These are phyloP conservation scores for Camillea tinctor DNA, from an alignment of 2,329 filamentous ascomycete genomes.

Conservation along the genomic window DNA sequence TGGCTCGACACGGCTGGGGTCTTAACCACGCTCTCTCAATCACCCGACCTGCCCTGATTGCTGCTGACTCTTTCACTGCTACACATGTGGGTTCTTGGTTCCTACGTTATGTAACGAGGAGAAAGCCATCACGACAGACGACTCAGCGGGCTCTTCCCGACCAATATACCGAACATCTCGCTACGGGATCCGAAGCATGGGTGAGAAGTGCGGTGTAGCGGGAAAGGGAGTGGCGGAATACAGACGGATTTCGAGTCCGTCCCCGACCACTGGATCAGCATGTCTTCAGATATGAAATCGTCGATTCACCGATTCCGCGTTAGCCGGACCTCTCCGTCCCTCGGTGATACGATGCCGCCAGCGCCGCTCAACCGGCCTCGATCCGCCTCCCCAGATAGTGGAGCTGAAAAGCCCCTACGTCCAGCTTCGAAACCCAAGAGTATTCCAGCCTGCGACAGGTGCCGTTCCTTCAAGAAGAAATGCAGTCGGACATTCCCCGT, in stretches of 20 bases:
- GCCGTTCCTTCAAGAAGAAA: slow-evolving; percentile 46
- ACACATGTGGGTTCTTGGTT: not conserved
- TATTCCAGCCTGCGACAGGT: slow-evolving; percentile 40
- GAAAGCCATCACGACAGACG: not conserved
- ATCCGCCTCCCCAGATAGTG: slow-evolving; percentile 17
- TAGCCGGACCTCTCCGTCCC: slow-evolving; percentile 15
- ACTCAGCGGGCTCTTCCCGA: not conserved
- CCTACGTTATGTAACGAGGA: not conserved
- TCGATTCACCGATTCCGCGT: slow-evolving; percentile 30
- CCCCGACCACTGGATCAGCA: not conserved
- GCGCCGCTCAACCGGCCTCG: slow-evolving; percentile 15
- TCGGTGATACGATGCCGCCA: slow-evolving; percentile 4
- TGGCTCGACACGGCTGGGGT: not conserved
- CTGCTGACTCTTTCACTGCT: not conserved
- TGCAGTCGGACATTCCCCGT: slow-evolving; percentile 42
- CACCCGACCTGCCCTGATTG: not conserved
- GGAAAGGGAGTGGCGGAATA: not conserved
- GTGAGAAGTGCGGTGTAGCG: not conserved
- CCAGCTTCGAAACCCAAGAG: slow-evolving; percentile 26
- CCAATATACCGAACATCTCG: not conserved
- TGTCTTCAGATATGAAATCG: slow-evolving; percentile 16
- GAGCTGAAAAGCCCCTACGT: slow-evolving; percentile 3
- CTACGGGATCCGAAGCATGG: not conserved
- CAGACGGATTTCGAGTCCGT: not conserved
- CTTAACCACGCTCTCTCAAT: not conserved